Percentiles rank a stretch among this genome's conserved stretches.
phyloP scores from a whole-genome alignment of 345 rosid genomes.

The Eutrema heterophyllum region DNA sequence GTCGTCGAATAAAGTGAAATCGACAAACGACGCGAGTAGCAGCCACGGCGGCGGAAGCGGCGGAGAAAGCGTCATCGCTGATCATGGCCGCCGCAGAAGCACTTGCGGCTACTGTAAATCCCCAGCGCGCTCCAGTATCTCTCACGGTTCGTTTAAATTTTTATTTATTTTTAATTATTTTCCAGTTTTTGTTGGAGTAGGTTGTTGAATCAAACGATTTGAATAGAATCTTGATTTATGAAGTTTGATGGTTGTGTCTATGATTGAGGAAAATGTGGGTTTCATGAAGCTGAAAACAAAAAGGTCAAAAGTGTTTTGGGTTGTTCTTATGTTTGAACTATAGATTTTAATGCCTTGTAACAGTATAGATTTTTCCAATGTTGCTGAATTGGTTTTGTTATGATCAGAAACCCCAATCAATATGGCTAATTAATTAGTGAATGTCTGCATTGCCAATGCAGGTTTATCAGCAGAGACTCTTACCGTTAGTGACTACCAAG shows the following conservation, averaged over 20 bases:
- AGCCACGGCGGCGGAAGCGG: constrained; percentile 40
- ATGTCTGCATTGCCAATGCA: constrained; percentile 30
- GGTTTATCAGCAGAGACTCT: constrained; percentile 60
- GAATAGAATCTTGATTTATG: not conserved
- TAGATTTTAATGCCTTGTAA: too few species aligned
- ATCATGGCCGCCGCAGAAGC: constrained; percentile 46
- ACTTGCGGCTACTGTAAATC: constrained; percentile 82
- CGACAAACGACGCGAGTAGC: constrained; percentile 63
- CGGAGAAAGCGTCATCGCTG: constrained; percentile 56
- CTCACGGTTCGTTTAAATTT: constrained; percentile 53
- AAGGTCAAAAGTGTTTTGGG: too few species aligned
- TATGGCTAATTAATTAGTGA: too few species aligned
- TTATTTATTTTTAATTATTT: not conserved
- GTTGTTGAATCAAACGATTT: not conserved
- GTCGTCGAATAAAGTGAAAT: constrained; percentile 34
- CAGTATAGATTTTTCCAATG: too few species aligned
- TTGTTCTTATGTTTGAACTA: not conserved
- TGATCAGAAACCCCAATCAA: not conserved
- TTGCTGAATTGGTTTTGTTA: not conserved
- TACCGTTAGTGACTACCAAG: constrained; percentile 92
- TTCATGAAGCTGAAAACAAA: not conserved
- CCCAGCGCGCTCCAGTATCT: constrained; percentile 39
- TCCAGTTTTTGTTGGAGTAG: not conserved
- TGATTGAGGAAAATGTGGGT: not conserved
- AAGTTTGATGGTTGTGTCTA: not conserved